phyloP scores from a whole-genome alignment of 495 filamentous ascomycete genomes.

The Pyrenopolyporus hunteri region DNA sequence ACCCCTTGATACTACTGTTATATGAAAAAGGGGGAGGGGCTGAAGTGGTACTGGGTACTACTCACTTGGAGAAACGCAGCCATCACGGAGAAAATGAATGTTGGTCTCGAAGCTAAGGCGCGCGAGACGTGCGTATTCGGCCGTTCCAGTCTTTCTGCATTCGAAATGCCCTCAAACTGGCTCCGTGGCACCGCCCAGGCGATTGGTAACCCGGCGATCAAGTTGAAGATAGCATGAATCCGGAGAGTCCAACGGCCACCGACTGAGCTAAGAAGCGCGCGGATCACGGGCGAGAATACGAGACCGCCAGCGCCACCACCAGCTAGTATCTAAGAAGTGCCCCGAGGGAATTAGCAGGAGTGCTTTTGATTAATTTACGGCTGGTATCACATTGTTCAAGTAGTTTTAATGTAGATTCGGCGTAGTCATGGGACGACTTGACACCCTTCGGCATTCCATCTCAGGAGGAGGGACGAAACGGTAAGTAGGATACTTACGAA shows the following conservation, averaged over 20 bases:
- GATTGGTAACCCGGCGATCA: conserved; percentile 54
- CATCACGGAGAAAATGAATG: conserved; percentile 50
- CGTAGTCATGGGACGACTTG: too few species aligned
- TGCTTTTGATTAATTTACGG: not conserved
- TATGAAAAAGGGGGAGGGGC: too few species aligned
- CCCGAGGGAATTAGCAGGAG: not conserved
- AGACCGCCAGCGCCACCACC: conserved; percentile 55
- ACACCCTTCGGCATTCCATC: too few species aligned
- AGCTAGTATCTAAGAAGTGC: conserved; percentile 42
- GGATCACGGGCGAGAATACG: conserved; percentile 53
- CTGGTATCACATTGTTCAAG: not conserved
- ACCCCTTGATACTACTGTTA: not conserved
- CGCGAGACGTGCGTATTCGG: conserved; percentile 51
- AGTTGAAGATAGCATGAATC: conserved; percentile 53
- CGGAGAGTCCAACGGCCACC: conserved; percentile 61
- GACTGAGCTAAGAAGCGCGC: conserved; percentile 55
- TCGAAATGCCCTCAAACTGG: conserved; percentile 38
- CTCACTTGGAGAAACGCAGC: conserved; percentile 53
- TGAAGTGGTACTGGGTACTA: not conserved
- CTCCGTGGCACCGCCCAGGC: conserved; percentile 53
- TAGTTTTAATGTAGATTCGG: too few species aligned
- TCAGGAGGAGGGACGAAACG: too few species aligned
- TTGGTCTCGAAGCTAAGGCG: conserved; percentile 46
- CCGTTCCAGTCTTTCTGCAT: conserved; percentile 25
- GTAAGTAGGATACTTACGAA: too few species aligned